phyloP scores from a whole-genome alignment of 371 early-diverging fungal species.

The Mucor racemosus region DNA sequence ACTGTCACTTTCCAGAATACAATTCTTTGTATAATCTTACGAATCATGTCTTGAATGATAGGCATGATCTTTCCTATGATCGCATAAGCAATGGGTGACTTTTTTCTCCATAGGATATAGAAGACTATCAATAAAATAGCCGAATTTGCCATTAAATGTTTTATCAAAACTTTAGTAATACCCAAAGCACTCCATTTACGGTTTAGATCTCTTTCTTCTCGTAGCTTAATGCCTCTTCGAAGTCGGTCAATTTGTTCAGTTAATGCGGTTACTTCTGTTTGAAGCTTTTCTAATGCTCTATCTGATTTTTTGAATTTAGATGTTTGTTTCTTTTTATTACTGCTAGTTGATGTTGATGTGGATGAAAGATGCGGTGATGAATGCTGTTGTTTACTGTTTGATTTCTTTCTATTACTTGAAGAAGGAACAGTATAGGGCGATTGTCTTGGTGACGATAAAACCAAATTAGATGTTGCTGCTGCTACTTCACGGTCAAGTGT shows the following conservation, averaged over 20 bases:
- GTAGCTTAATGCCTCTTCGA: constrained; percentile 26
- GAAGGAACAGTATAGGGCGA: constrained; percentile 26
- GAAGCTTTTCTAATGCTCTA: constrained; percentile 49
- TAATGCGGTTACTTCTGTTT: constrained; percentile 54
- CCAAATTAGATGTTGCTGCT: constrained; percentile 33
- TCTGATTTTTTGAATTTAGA: constrained; percentile 8
- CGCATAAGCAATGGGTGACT: constrained; percentile 46
- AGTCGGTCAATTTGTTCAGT: constrained; percentile 54
- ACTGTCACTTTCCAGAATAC: constrained; percentile 50
- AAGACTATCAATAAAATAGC: constrained; percentile 38
- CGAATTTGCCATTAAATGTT: constrained; percentile 43
- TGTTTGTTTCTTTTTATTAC: background rate
- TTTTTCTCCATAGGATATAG: constrained; percentile 35
- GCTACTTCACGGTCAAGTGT: constrained; percentile 53
- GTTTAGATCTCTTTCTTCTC: constrained; percentile 31
- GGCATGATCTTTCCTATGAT: constrained; percentile 38
- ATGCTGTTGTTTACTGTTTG: background rate
- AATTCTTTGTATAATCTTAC: constrained; percentile 27
- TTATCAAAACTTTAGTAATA: constrained; percentile 29
- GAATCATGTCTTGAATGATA: constrained; percentile 25
- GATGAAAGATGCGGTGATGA: constrained; percentile 4
- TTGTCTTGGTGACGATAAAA: constrained; percentile 27
- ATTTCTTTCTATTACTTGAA: constrained; percentile 7
- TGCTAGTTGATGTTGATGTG: constrained; percentile 6
- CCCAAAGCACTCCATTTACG: constrained; percentile 31